Conservation (phyloP, 805 yeast genomes). For the Kazachstania psychrophila region DNA sequence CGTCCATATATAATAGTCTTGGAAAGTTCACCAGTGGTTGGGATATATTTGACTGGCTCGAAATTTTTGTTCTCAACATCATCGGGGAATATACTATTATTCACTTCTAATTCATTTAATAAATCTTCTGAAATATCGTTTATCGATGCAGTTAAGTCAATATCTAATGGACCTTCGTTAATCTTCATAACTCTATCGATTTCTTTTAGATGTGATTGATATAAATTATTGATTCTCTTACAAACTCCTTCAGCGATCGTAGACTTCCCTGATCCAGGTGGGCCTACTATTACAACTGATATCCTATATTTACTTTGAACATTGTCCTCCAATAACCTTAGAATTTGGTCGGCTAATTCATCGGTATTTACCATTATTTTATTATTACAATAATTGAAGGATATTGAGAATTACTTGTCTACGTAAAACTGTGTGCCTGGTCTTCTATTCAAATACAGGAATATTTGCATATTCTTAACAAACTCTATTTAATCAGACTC, state of each 20-base stretch:
- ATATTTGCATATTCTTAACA: too few relatives aligned
- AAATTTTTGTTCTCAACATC: constrained; percentile 19
- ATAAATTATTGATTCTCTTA: constrained; percentile 31
- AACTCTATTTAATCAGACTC: too few relatives aligned
- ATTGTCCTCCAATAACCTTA: constrained; percentile 19
- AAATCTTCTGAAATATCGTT: constrained; percentile 5
- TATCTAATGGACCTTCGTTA: neutral
- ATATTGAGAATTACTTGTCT: too few relatives aligned
- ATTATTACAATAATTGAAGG: too few relatives aligned
- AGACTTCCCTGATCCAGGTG: constrained; percentile 82
- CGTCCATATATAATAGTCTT: constrained; percentile 20
- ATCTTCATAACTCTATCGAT: neutral
- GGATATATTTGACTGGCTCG: constrained; percentile 12
- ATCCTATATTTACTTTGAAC: constrained; percentile 35
- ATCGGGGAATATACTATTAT: constrained; percentile 12
- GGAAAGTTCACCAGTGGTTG: constrained; percentile 9
- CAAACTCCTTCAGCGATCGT: constrained; percentile 48
- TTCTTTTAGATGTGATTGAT: constrained; percentile 7
- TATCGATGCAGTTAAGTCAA: constrained; percentile 7
- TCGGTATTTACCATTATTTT: too few relatives aligned
- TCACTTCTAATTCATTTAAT: constrained; percentile 8
- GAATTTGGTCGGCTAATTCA: constrained; percentile 27
- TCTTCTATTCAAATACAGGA: too few relatives aligned
- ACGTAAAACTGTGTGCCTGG: too few relatives aligned
- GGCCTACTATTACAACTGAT: constrained; percentile 56